phyloP scores from a whole-genome alignment of 345 rosid species.

The Pistacia vera region DNA sequence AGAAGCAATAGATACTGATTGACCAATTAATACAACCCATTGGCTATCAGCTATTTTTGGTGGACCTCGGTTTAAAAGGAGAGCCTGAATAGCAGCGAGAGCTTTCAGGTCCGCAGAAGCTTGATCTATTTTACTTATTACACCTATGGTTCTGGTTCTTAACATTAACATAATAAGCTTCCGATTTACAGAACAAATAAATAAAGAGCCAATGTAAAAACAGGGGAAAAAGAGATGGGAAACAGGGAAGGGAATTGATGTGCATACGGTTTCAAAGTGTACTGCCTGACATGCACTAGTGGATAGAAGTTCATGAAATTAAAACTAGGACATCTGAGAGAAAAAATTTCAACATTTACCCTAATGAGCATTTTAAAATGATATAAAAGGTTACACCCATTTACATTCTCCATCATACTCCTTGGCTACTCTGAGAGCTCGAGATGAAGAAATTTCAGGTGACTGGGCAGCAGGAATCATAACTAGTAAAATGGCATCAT shows the following conservation, averaged over 20 bases:
- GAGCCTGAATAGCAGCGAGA: slow-evolving; percentile 72
- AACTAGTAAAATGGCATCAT: slow-evolving; percentile 89
- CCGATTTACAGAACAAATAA: not conserved
- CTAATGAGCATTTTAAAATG: not conserved
- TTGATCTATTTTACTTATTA: slow-evolving; percentile 95
- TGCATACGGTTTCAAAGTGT: not conserved
- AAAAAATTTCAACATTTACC: not conserved
- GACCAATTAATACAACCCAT: slow-evolving; percentile 84
- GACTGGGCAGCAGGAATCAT: slow-evolving; percentile 88
- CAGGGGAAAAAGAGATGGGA: not conserved
- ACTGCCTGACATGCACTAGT: not conserved
- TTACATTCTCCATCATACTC: slow-evolving; percentile 88
- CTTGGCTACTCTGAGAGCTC: slow-evolving; percentile 86
- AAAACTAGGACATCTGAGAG: not conserved
- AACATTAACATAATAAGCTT: slow-evolving; percentile 3
- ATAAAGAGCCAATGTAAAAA: not conserved
- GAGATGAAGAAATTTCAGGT: slow-evolving; percentile 85
- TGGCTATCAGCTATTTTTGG: slow-evolving; percentile 68
- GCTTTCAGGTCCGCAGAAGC: slow-evolving; percentile 70
- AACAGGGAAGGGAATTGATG: not conserved
- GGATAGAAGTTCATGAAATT: not conserved
- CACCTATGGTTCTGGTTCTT: slow-evolving; percentile 96
- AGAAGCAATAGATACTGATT: slow-evolving; percentile 77
- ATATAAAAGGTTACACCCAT: slow-evolving; percentile 20
- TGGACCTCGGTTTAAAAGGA: slow-evolving; percentile 71